phyloP scores from a whole-genome alignment of 768 basidiomycete genomes.

The Myochromella boudieri region DNA sequence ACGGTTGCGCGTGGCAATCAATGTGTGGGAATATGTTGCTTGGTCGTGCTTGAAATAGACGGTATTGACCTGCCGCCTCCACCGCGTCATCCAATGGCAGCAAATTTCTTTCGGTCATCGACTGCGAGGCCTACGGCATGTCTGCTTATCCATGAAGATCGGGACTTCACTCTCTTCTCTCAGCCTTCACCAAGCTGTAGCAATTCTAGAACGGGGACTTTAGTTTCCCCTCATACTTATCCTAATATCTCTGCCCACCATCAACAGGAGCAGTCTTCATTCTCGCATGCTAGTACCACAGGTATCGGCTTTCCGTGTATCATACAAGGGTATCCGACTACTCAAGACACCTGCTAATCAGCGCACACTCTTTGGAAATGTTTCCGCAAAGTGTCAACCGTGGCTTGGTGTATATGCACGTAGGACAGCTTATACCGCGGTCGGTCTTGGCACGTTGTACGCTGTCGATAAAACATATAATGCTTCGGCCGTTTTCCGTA shows the following conservation, averaged over 20 bases:
- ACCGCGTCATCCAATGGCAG: conserved; percentile 6
- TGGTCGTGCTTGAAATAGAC: conserved; percentile 5
- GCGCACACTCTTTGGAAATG: conserved; percentile 2
- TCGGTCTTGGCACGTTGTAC: conserved; percentile 42
- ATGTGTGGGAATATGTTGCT: neutral
- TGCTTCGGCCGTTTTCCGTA: conserved; percentile 56
- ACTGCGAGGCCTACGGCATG: too few species aligned
- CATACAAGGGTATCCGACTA: neutral
- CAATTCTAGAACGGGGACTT: neutral
- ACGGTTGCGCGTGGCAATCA: too few species aligned
- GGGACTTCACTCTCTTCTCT: neutral
- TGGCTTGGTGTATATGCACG: too few species aligned
- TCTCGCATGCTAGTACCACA: conserved; percentile 4
- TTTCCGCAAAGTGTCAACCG: too few species aligned
- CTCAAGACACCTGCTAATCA: neutral
- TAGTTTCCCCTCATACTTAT: neutral
- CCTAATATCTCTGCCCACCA: neutral
- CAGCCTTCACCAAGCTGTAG: neutral
- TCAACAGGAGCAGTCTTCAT: neutral
- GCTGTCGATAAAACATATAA: conserved; percentile 51
- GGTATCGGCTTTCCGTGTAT: neutral
- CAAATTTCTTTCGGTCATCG: conserved; percentile 6
- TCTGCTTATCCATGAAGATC: conserved; percentile 9
- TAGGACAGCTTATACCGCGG: conserved; percentile 33
- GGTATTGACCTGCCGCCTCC: conserved; percentile 7